Percentiles rank a stretch among this genome's conserved stretches.
Evolutionary conservation across 1,284 basidiomycete genomes (phyloP).

Genomic region (Retiboletus flavoniger): DNA sequence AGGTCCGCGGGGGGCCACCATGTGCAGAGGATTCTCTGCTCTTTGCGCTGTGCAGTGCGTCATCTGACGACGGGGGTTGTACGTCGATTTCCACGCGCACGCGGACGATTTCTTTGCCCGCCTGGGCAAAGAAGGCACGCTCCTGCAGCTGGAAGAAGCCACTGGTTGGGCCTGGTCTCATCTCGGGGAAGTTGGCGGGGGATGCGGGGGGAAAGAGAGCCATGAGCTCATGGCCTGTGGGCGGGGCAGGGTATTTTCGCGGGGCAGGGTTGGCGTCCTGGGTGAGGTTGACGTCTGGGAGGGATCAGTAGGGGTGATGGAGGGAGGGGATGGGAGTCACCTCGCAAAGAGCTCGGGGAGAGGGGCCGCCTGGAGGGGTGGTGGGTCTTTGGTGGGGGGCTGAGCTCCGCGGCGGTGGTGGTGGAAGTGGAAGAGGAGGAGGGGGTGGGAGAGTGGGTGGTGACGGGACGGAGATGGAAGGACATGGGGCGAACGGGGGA

Average conservation of each 20-base stretch:
- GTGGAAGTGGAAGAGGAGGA: constrained; percentile 30
- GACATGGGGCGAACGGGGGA: constrained; percentile 34
- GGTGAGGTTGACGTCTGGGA: constrained; percentile 57
- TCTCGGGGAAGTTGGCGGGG: constrained; percentile 51
- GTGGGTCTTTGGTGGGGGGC: constrained; percentile 25
- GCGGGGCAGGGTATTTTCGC: constrained; percentile 65
- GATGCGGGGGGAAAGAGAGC: constrained; percentile 70
- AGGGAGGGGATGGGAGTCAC: constrained; percentile 33
- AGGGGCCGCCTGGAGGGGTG: constrained; percentile 33
- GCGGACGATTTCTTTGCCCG: constrained; percentile 70
- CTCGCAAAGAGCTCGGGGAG: constrained; percentile 55
- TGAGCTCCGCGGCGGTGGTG: constrained; percentile 27
- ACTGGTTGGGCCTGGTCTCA: constrained; percentile 59
- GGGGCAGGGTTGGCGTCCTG: constrained; percentile 45
- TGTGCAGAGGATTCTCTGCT: constrained; percentile 23
- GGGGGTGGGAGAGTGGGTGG: constrained; percentile 27
- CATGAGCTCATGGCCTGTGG: constrained; percentile 78
- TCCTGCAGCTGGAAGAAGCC: constrained; percentile 71
- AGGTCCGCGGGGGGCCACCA: constrained; percentile 24
- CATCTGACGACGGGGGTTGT: constrained; percentile 18
- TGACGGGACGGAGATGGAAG: constrained; percentile 50
- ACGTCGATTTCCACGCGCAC: constrained; percentile 65
- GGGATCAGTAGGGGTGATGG: constrained; percentile 1
- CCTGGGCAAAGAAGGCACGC: constrained; percentile 71
- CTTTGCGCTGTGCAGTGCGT: constrained; percentile 14